Conservation (phyloP, 192 early-diverging fungal species). For the Haplosporangium gracile region DNA sequence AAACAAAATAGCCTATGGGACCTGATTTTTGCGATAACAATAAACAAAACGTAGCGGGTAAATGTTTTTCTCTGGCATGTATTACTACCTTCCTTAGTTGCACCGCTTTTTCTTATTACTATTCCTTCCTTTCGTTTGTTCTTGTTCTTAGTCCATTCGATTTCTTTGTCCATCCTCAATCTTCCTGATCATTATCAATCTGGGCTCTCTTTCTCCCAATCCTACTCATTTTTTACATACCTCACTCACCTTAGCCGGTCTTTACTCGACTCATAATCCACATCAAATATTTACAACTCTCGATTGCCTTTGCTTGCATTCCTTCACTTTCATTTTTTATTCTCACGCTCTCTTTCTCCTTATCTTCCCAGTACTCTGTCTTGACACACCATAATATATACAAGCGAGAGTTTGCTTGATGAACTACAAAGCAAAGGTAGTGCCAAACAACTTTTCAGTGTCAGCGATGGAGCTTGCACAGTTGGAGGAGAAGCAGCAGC, state of each 20-base stretch:
- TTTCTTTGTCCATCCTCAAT: neutral
- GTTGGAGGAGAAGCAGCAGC: constrained; percentile 9
- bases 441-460: neutral
- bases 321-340: neutral
- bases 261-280: too few species aligned
- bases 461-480: constrained; percentile 9
- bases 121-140: neutral
- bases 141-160: neutral
- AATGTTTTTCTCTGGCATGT: neutral
- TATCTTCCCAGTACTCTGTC: too few species aligned
- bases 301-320: neutral
- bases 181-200: neutral
- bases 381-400: neutral
- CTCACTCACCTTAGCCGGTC: neutral
- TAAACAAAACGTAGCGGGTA: too few species aligned
- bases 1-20: too few species aligned
- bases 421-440: neutral
- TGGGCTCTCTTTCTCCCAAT: neutral
- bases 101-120: neutral
- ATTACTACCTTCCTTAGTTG: neutral
- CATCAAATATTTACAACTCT: neutral
- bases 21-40: too few species aligned
- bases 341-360: too few species aligned
- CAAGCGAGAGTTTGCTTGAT: neutral
- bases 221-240: neutral